Evolutionary conservation across 441 rosid species (phyloP), one percentile per base, ranked within the genome.

Genomic region (Manihot esculenta): DNA sequence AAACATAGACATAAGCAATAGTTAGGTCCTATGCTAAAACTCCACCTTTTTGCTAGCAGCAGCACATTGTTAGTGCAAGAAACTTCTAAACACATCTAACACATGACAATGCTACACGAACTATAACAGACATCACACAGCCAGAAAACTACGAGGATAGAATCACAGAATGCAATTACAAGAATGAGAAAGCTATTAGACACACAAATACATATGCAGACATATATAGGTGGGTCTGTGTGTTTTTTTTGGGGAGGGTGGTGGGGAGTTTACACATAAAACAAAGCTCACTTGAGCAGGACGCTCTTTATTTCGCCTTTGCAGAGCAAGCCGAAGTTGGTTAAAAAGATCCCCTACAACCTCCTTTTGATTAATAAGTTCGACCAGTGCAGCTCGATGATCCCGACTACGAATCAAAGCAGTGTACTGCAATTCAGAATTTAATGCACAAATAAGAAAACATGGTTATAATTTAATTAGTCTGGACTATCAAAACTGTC

Each of bases 341-440:
- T 94, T 89, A 78, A 94, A 94, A 69, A 90, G 97, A 85, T 90
- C 97, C 51, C 97, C 97, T 14, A 88, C 87, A 64, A 88, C 85
- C 80, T 94, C 97, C 73, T 94, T 94, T 76, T 86, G 97, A 84
- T 88, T 92, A 73, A 94, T 85, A 74, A 94, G 94, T 77, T 89
- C 92, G 80, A 94, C 78, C 50, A 94, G 80, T 62, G 81, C 77
- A 62, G 83, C 98, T 72, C 98, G 84, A 70, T 80, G 83, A 74
- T 73, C 78, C 50, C 85, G 95, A 62, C 97, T 89, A 30, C 50
- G 76, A 73, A 92, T 94, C 72, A 94, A 77, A 73, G 99, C 97
- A 76, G 66, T 84, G 77, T 92, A 89, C 98, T 92, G 91, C 82
- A 85, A 64, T 66, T 69, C 47, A 71, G 57, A 49, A 65, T 62